phyloP scores from a whole-genome alignment of 2,329 filamentous ascomycete genomes.

The Cordyceps fumosorosea region DNA sequence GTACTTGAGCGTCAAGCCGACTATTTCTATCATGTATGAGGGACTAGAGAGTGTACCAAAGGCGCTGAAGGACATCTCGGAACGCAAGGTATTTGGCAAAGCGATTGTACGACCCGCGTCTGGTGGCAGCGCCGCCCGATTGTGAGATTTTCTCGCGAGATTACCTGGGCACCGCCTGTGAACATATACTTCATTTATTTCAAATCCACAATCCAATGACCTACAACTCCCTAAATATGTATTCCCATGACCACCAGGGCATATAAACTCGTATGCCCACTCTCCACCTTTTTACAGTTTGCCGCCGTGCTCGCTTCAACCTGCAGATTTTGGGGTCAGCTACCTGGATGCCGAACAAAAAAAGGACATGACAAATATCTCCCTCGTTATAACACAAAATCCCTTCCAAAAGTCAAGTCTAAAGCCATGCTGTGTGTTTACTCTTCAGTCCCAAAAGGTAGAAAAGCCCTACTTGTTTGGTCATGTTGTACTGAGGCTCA shows the following conservation, averaged over 20 bases:
- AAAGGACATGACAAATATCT: constrained; percentile 5
- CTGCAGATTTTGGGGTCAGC: not conserved
- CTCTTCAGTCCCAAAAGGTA: not conserved
- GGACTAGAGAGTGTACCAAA: constrained; percentile 42
- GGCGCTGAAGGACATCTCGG: constrained; percentile 44
- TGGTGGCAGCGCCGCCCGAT: not conserved
- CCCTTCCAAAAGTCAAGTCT: not conserved
- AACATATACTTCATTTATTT: constrained; percentile 1
- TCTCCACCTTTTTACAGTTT: not conserved
- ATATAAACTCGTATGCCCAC: not conserved
- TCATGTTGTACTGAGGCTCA: constrained; percentile 15
- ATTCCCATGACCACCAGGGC: not conserved
- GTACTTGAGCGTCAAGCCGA: constrained; percentile 40
- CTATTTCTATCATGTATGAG: constrained; percentile 43
- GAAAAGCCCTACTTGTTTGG: not conserved
- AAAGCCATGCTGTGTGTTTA: not conserved
- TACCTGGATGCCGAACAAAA: not conserved
- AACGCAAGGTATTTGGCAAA: constrained; percentile 48
- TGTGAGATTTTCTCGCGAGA: not conserved
- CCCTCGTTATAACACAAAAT: not conserved
- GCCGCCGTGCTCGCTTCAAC: not conserved
- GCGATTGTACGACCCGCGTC: constrained; percentile 40
- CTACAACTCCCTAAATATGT: constrained; percentile 12
- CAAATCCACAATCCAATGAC: constrained; percentile 9
- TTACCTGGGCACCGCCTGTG: not conserved